phyloP scores from a whole-genome alignment of 441 rosid genomes.

The Rhodomyrtus psidioides region DNA sequence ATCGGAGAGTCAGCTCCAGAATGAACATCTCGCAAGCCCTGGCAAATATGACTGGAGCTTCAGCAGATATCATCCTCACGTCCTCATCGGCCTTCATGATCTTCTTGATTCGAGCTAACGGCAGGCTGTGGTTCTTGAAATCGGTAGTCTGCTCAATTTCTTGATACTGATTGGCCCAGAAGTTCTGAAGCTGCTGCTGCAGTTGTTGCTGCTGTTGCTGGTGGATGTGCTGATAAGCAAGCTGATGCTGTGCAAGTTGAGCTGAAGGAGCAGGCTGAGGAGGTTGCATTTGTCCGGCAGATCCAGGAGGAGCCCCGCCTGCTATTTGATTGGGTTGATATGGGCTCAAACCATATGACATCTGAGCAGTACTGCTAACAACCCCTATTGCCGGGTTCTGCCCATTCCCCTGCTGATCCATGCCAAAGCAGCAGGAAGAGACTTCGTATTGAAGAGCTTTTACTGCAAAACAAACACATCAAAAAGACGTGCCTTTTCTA shows the following conservation, averaged over 20 bases:
- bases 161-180: not conserved
- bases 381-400: not conserved
- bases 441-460: not conserved
- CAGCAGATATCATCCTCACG: slow-evolving; percentile 1
- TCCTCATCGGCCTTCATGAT: not conserved
- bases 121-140: slow-evolving; percentile 2
- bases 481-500: not conserved
- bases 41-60: not conserved
- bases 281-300: not conserved
- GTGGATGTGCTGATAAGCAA: not conserved
- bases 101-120: not conserved
- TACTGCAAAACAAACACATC: not conserved
- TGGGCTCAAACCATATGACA: not conserved
- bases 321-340: slow-evolving; percentile 1
- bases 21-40: not conserved
- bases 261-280: not conserved
- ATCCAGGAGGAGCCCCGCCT: not conserved
- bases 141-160: not conserved
- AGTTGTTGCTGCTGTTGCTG: slow-evolving; percentile 1
- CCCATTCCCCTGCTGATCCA: slow-evolving; percentile 3
- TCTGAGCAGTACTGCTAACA: not conserved
- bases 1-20: not conserved
- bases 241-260: not conserved
- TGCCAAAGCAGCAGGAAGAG: not conserved
- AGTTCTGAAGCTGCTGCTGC: not conserved